These are phyloP conservation scores for Trypanosoma scelopori DNA, from an alignment of 208 protist species.

Conservation along the genomic window DNA sequence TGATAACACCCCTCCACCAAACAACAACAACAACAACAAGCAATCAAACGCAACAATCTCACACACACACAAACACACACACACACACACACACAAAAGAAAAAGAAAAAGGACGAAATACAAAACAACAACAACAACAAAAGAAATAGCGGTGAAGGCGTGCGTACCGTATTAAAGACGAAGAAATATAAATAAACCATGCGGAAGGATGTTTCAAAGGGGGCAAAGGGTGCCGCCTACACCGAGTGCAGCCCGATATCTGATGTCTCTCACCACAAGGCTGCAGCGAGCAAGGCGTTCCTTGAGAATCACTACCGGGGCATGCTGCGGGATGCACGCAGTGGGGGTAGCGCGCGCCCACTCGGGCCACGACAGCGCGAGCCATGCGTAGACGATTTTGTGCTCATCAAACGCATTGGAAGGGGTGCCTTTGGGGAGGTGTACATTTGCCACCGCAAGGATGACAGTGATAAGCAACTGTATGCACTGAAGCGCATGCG, in stretches of 20 bases:
- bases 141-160: background rate
- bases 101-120: too few species aligned
- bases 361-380: constrained; percentile 76
- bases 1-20: too few species aligned
- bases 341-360: constrained; percentile 38
- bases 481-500: constrained; percentile 91
- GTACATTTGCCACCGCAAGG: constrained; percentile 82
- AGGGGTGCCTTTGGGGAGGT: constrained; percentile 92
- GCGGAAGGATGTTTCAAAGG: constrained; percentile 24
- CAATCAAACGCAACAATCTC: too few species aligned
- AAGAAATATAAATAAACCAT: background rate
- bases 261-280: constrained; percentile 84
- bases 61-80: too few species aligned
- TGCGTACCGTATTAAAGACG: too few species aligned
- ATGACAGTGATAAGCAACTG: constrained; percentile 57
- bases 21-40: too few species aligned
- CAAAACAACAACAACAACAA: background rate
- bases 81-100: too few species aligned
- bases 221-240: constrained; percentile 32
- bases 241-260: constrained; percentile 58
- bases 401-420: constrained; percentile 88
- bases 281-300: constrained; percentile 80
- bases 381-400: constrained; percentile 75
- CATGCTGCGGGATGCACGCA: constrained; percentile 55
- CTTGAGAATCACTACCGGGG: constrained; percentile 86